Percentiles rank a stretch among this genome's conserved stretches.
These are phyloP conservation scores for Thelonectria rubi DNA, from an alignment of 2,329 filamentous ascomycete species.

Conservation along the genomic window DNA sequence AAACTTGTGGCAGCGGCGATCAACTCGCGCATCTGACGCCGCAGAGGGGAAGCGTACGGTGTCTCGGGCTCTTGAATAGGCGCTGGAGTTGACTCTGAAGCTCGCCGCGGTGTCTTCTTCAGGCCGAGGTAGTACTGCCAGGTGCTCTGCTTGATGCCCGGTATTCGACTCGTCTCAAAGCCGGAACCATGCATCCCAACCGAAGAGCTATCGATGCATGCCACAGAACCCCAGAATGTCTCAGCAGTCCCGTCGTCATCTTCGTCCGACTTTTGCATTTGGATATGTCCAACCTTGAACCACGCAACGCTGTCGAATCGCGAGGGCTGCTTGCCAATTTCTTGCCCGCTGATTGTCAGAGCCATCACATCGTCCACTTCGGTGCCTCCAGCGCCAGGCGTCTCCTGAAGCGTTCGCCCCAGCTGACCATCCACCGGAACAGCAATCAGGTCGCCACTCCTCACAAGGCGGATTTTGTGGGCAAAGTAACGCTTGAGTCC, in stretches of 20 bases:
- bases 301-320: constrained; percentile 77
- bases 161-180: constrained; percentile 82
- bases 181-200: constrained; percentile 94
- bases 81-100: constrained; percentile 49
- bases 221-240: constrained; percentile 85
- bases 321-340: constrained; percentile 39
- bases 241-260: constrained; percentile 69
- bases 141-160: constrained; percentile 76
- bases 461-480: constrained; percentile 80
- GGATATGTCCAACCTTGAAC: constrained; percentile 88
- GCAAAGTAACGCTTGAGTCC: constrained; percentile 92
- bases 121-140: constrained; percentile 93
- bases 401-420: constrained; percentile 82
- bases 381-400: constrained; percentile 64
- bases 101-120: constrained; percentile 67
- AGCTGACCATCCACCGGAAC: constrained; percentile 89
- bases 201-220: constrained; percentile 83
- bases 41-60: constrained; percentile 66
- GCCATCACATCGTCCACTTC: constrained; percentile 77
- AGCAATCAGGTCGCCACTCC: constrained; percentile 86
- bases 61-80: constrained; percentile 57
- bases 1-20: constrained; percentile 89
- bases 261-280: constrained; percentile 61
- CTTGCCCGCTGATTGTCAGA: constrained; percentile 55
- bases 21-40: constrained; percentile 80